A percentile compares a stretch with the other conserved stretches of the same genome.
These are phyloP conservation scores for Sanguinoderma infundibulare DNA, from an alignment of 1,284 basidiomycete genomes.

Conservation along the genomic window DNA sequence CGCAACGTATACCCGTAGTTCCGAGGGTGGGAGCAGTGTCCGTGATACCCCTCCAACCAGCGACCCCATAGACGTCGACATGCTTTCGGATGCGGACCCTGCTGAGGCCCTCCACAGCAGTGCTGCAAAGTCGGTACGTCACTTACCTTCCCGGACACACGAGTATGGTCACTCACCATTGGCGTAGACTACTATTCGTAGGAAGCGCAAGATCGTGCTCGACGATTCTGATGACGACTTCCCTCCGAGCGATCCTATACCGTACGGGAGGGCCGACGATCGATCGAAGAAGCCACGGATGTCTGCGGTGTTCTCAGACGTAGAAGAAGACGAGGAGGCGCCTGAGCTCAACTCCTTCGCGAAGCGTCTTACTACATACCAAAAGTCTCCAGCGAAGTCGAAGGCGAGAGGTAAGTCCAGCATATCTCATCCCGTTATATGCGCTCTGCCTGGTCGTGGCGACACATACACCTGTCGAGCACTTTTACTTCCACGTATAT, in stretches of 20 bases:
- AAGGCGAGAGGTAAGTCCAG: slow-evolving; percentile 40
- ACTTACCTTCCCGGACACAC: background rate
- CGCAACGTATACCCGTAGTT: slow-evolving; percentile 50
- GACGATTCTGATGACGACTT: slow-evolving; percentile 72
- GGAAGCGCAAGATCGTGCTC: slow-evolving; percentile 72
- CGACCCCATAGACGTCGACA: slow-evolving; percentile 75
- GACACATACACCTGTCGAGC: no score
- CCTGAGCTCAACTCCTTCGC: slow-evolving; percentile 51
- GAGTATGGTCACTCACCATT: background rate
- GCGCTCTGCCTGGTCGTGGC: no score
- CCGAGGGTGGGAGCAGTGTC: slow-evolving; percentile 50
- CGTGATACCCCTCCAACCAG: slow-evolving; percentile 75
- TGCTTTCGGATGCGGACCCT: slow-evolving; percentile 58
- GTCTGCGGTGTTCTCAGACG: slow-evolving; percentile 43
- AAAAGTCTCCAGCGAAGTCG: slow-evolving; percentile 58
- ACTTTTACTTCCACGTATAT: no score
- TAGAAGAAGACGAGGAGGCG: slow-evolving; percentile 45
- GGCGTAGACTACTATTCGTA: slow-evolving; percentile 34
- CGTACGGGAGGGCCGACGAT: slow-evolving; percentile 28
- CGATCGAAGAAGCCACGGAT: slow-evolving; percentile 60
- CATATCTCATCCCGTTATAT: no score
- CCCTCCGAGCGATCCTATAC: slow-evolving; percentile 27
- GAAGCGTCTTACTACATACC: slow-evolving; percentile 64
- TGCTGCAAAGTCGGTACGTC: slow-evolving; percentile 15
- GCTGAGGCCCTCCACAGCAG: slow-evolving; percentile 32